Evolutionary conservation across 2,329 filamentous ascomycete genomes (phyloP).

Genomic region (Penicillium griseofulvum): DNA sequence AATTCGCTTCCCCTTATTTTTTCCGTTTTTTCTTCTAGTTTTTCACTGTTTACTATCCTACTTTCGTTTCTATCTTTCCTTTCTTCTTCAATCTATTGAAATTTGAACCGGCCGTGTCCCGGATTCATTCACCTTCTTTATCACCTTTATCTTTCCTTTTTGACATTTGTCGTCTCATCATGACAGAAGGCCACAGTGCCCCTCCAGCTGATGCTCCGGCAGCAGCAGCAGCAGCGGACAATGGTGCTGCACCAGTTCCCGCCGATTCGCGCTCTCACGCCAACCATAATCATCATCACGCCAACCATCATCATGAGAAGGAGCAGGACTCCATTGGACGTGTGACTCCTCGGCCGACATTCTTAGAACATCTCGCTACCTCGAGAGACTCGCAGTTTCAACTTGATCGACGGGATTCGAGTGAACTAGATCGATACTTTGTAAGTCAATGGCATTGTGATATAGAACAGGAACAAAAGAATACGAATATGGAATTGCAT

Average conservation of each 20-base stretch:
- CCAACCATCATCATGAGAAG: slow-evolving; percentile 10
- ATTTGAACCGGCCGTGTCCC: background rate
- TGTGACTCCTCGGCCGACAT: slow-evolving; percentile 35
- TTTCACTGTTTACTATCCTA: background rate
- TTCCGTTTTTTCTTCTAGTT: background rate
- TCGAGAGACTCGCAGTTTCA: slow-evolving; percentile 34
- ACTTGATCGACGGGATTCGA: slow-evolving; percentile 29
- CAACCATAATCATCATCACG: slow-evolving; percentile 16
- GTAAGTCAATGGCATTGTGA: slow-evolving; percentile 34
- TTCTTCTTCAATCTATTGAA: slow-evolving; percentile 4
- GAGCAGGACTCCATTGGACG: slow-evolving; percentile 24
- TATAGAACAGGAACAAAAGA: background rate
- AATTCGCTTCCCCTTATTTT: slow-evolving; percentile 6
- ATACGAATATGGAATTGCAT: background rate
- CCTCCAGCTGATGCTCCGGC: slow-evolving; percentile 13
- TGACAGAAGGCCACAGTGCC: slow-evolving; percentile 20
- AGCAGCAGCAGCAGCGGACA: slow-evolving; percentile 12
- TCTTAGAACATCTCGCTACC: slow-evolving; percentile 32
- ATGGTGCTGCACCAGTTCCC: slow-evolving; percentile 13
- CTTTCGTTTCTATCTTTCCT: slow-evolving; percentile 1
- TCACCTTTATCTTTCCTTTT: background rate
- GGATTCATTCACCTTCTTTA: background rate
- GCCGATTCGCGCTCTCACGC: slow-evolving; percentile 13
- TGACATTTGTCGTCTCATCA: slow-evolving; percentile 5
- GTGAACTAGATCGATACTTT: slow-evolving; percentile 62